phyloP scores from a whole-genome alignment of 805 yeast species.

The Ogataea polymorpha region DNA sequence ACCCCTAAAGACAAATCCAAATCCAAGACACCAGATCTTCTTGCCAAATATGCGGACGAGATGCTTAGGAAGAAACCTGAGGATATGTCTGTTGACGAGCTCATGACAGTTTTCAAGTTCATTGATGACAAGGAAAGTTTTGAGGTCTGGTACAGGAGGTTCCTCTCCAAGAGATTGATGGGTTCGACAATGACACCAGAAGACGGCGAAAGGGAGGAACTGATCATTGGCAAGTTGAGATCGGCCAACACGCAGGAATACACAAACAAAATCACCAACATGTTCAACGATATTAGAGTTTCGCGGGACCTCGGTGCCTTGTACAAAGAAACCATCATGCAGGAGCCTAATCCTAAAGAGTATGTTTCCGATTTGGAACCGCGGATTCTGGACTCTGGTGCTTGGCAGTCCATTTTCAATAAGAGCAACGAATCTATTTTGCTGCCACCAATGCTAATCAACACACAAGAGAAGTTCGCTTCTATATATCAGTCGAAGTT shows the following conservation, averaged over 20 bases:
- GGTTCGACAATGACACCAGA: constrained; percentile 70
- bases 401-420: constrained; percentile 33
- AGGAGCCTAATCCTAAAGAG: constrained; percentile 17
- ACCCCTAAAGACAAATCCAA: constrained; percentile 53
- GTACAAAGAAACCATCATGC: constrained; percentile 26
- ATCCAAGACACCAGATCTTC: constrained; percentile 87
- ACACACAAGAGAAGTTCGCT: constrained; percentile 64
- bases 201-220: constrained; percentile 81
- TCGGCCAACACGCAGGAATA: constrained; percentile 89
- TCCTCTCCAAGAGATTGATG: constrained; percentile 84
- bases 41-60: constrained; percentile 86
- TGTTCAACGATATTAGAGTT: constrained; percentile 91
- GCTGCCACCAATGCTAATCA: constrained; percentile 65
- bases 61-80: constrained; percentile 68
- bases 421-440: constrained; percentile 41
- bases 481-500: constrained; percentile 71
- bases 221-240: constrained; percentile 79
- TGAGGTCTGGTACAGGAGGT: constrained; percentile 87
- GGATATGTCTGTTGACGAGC: constrained; percentile 78
- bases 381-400: constrained; percentile 30
- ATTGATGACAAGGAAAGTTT: constrained; percentile 93
- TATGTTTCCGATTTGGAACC: constrained; percentile 32
- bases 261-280: constrained; percentile 88
- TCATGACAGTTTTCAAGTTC: constrained; percentile 83
- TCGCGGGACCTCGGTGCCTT: constrained; percentile 67